Percentiles rank a stretch among this genome's conserved stretches.
Conservation (phyloP, 192 early-diverging fungal genomes). For the Entophlyctis luteolus region DNA sequence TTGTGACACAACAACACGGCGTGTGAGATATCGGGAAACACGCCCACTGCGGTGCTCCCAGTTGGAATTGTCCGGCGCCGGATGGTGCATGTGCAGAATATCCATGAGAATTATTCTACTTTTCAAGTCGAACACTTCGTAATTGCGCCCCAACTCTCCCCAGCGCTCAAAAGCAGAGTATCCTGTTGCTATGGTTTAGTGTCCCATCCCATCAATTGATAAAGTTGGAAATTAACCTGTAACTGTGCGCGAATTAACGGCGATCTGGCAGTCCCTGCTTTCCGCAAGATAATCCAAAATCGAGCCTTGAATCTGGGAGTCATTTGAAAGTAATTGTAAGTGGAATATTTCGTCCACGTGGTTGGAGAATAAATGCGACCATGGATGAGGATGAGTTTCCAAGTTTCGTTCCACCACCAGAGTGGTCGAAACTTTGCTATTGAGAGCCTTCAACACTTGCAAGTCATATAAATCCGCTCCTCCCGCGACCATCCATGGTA, state of each 20-base stretch:
- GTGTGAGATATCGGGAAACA: background rate
- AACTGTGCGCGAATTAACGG: slow-evolving; percentile 25
- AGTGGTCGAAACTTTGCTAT: background rate
- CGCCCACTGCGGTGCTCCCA: slow-evolving; percentile 33
- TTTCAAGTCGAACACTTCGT: background rate
- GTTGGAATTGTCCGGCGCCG: slow-evolving; percentile 23
- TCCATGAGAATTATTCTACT: slow-evolving; percentile 12
- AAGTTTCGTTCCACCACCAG: slow-evolving; percentile 18
- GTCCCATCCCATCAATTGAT: too few relatives aligned
- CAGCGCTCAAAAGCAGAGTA: slow-evolving; percentile 3
- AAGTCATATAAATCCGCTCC: slow-evolving; percentile 38
- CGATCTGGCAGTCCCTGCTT: background rate
- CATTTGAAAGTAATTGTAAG: slow-evolving; percentile 34
- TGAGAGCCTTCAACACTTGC: background rate
- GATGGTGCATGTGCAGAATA: slow-evolving; percentile 30
- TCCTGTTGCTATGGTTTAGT: background rate
- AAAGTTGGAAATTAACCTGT: background rate
- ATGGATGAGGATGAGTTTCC: slow-evolving; percentile 17
- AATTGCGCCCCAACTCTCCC: background rate
- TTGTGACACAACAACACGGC: slow-evolving; percentile 24
- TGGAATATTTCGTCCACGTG: slow-evolving; percentile 27
- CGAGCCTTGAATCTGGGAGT: background rate
- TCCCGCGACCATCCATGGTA: slow-evolving; percentile 41
- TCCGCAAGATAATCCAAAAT: slow-evolving; percentile 32
- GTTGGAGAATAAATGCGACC: slow-evolving; percentile 18